Conservation (phyloP, 805 yeast species). For the Ogataea polymorpha region DNA sequence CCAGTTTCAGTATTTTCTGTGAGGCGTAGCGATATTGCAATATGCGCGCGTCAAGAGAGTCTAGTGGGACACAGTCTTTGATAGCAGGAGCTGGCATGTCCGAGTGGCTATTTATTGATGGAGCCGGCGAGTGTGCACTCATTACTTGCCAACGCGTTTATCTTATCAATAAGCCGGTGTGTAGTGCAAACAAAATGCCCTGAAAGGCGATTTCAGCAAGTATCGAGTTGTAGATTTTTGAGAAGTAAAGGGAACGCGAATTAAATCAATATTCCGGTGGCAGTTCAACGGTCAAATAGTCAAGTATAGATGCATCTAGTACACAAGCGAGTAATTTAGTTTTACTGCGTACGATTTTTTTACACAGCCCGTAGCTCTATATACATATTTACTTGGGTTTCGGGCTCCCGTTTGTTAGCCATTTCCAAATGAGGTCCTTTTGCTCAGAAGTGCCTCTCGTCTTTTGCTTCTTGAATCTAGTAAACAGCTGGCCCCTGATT, state of each 20-base stretch:
- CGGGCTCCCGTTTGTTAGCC: slow-evolving; percentile 47
- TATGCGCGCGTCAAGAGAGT: slow-evolving; percentile 52
- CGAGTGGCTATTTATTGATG: background rate
- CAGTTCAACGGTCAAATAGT: background rate
- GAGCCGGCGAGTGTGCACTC: slow-evolving; percentile 1
- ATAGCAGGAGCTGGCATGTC: slow-evolving; percentile 1
- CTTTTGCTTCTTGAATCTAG: slow-evolving; percentile 8
- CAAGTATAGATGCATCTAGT: slow-evolving; percentile 1
- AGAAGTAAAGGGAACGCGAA: no score
- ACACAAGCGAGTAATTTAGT: background rate
- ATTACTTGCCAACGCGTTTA: slow-evolving; percentile 4
- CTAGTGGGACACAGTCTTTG: slow-evolving; percentile 36
- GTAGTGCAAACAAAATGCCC: background rate
- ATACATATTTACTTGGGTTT: slow-evolving; percentile 13
- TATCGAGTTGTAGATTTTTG: no score
- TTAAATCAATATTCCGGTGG: no score
- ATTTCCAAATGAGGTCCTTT: slow-evolving; percentile 51
- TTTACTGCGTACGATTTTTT: background rate
- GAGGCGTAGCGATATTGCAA: slow-evolving; percentile 58
- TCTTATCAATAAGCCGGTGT: slow-evolving; percentile 1
- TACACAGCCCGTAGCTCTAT: slow-evolving; percentile 8
- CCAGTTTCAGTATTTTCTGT: slow-evolving; percentile 41
- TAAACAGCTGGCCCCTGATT: slow-evolving; percentile 14
- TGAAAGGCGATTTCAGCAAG: no score
- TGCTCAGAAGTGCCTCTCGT: slow-evolving; percentile 18